A percentile compares a stretch with the other conserved stretches of the same genome.
phyloP scores from a whole-genome alignment of 371 early-diverging fungal genomes.

The Funneliformis caledonium region DNA sequence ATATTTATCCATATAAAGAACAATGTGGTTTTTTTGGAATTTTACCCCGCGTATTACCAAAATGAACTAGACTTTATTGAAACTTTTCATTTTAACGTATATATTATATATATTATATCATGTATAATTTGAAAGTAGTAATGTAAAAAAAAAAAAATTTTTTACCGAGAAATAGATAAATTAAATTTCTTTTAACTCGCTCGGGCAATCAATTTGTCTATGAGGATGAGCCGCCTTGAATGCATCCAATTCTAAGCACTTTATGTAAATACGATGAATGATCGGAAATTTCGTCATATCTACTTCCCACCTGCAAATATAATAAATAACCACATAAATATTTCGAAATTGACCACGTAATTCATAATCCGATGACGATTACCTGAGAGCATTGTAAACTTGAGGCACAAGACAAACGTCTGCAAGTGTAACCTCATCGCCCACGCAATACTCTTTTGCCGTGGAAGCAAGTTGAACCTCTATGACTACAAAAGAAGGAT shows the following conservation, averaged over 20 bases:
- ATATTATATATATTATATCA: no score
- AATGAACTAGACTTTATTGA: no score
- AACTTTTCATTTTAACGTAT: no score
- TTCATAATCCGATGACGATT: slow-evolving; percentile 3
- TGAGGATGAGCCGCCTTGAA: slow-evolving; percentile 74
- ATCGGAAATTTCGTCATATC: slow-evolving; percentile 76
- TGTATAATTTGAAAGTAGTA: no score
- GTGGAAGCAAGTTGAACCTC: slow-evolving; percentile 65
- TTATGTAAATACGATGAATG: slow-evolving; percentile 62
- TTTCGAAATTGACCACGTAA: background rate
- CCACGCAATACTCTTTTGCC: slow-evolving; percentile 79
- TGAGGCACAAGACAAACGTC: slow-evolving; percentile 85
- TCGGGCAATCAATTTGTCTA: slow-evolving; percentile 77
- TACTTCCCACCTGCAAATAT: slow-evolving; percentile 59
- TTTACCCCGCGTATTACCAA: no score
- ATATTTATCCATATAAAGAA: no score
- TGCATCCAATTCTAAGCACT: slow-evolving; percentile 61
- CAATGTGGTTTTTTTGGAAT: no score
- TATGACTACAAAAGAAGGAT: slow-evolving; percentile 50
- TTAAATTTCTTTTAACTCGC: background rate
- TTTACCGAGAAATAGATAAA: no score
- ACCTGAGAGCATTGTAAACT: slow-evolving; percentile 78
- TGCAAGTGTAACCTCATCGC: slow-evolving; percentile 84
- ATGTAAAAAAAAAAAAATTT: no score
- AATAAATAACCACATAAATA: background rate